Percentiles rank a stretch among this genome's conserved stretches.
These are phyloP conservation scores for Fusarium sulawesiense DNA, from an alignment of 2,329 filamentous ascomycete genomes.

Conservation along the genomic window DNA sequence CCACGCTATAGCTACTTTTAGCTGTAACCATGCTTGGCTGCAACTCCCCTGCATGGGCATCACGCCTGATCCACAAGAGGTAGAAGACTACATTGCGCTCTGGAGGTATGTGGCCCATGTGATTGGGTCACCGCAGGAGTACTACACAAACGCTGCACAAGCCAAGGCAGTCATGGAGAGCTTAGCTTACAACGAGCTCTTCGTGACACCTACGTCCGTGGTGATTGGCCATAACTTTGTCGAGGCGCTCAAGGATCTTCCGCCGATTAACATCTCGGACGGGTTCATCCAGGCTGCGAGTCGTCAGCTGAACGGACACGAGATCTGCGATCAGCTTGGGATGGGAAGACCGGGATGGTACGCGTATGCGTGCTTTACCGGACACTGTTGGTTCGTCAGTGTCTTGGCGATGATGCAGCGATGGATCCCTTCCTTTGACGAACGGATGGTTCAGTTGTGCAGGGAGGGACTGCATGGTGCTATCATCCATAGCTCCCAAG, in stretches of 20 bases:
- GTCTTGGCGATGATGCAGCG: constrained; percentile 45
- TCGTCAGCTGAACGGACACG: constrained; percentile 53
- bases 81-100: constrained; percentile 71
- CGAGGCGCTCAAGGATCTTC: constrained; percentile 51
- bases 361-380: constrained; percentile 47
- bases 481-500: constrained; percentile 45
- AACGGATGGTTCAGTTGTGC: constrained; percentile 40
- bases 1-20: constrained; percentile 72
- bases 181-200: constrained; percentile 50
- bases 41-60: constrained; percentile 73
- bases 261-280: constrained; percentile 51
- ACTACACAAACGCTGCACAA: constrained; percentile 39
- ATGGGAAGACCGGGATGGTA: constrained; percentile 48
- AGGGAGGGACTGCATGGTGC: constrained; percentile 43
- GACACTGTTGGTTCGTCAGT: constrained; percentile 49
- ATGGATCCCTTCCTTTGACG: constrained; percentile 42
- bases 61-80: constrained; percentile 66
- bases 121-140: constrained; percentile 45
- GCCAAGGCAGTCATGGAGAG: constrained; percentile 52
- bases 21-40: constrained; percentile 70
- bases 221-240: constrained; percentile 55
- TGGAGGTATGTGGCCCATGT: constrained; percentile 54
- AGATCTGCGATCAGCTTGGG: constrained; percentile 51
- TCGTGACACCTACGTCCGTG: constrained; percentile 49
- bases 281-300: constrained; percentile 42